Percentiles rank a stretch among this genome's conserved stretches.
Evolutionary conservation across 1,284 basidiomycete species (phyloP).

Genomic region (Lignosus rhinocerotis): DNA sequence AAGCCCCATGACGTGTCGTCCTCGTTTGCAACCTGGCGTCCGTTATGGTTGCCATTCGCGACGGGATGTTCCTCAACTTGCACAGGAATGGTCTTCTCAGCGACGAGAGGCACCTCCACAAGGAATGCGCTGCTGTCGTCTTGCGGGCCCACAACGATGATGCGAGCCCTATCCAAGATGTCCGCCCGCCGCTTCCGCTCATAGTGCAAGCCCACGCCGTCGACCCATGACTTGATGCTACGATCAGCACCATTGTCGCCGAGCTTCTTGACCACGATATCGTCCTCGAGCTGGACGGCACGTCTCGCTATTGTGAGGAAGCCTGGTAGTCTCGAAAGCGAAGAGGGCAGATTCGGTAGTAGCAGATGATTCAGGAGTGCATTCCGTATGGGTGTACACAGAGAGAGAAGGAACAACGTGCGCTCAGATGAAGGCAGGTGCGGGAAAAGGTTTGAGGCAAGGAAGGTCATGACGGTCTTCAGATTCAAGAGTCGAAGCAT

Average conservation of each 20-base stretch:
- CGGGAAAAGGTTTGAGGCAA: constrained; percentile 54
- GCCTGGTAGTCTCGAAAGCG: constrained; percentile 53
- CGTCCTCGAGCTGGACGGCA: constrained; percentile 65
- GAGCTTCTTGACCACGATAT: constrained; percentile 50
- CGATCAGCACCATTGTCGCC: constrained; percentile 50
- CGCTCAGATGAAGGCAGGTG: constrained; percentile 50
- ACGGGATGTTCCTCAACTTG: constrained; percentile 29
- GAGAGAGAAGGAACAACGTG: constrained; percentile 47
- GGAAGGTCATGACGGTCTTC: constrained; percentile 53
- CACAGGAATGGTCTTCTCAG: constrained; percentile 10
- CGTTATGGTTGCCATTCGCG: constrained; percentile 4
- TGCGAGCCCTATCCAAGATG: constrained; percentile 59
- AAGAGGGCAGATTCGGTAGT: constrained; percentile 64
- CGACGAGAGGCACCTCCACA: constrained; percentile 34
- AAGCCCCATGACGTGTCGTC: constrained; percentile 36
- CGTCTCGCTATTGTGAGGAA: constrained; percentile 59
- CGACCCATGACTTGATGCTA: constrained; percentile 61
- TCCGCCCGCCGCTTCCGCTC: constrained; percentile 66
- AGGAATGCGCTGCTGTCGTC: constrained; percentile 34
- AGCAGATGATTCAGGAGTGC: constrained; percentile 67
- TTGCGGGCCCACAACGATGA: constrained; percentile 42
- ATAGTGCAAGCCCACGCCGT: constrained; percentile 66
- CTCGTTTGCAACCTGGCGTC: constrained; percentile 25
- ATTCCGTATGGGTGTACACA: constrained; percentile 57
- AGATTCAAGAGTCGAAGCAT: constrained; percentile 52